Base-by-base conservation (phyloP, 306 rosid genomes). In the Lathyrus oleraceus region DNA sequence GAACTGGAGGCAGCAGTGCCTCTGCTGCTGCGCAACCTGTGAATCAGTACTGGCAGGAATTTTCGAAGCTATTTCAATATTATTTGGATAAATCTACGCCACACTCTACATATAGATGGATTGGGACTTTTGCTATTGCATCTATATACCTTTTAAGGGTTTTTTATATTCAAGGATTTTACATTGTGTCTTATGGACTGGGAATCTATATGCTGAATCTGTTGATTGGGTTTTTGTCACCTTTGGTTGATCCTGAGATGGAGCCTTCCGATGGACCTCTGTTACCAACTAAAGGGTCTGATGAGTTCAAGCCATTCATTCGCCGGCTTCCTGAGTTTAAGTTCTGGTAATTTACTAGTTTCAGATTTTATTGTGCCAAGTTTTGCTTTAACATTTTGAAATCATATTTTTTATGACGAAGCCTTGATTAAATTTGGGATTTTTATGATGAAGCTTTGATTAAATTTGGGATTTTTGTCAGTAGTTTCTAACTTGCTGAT, bases 281-380 rank as follows among this genome's bases (percentile, higher is more conserved):
- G 79, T 88, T 91, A 44, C 97, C 97, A 0, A 91, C 93, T 4
- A 91, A 88, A 83, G 97, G 97, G 23, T 91, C 97, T 0, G 97
- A 91, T 32, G 97, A 91, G 65, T 91, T 88, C 79, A 91, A 87
- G 72, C 96, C 97, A 0, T 91, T 91, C 88, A 88, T 91, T 63
- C 92, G 96, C 45, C 77, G 96, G 5, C 97, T 91, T 79, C 97
- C 97, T 25, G 97, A 91, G 79, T 91, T 91, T 68, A 91, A 91
- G 83, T 91, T 91, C 85, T 91, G 97, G 97, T 91, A 89, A 85
- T 64, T 35, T 35, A 35, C 39, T 35, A 6, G 2, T 35, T 62
- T 79, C 9, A 52, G 36, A 42, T 36, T 71, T 23, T 28, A 17
- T 58, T 74, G 70, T n/a, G n/a, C n/a, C n/a, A n/a, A n/a, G n/a